A percentile compares a stretch with the other conserved stretches of the same genome.
phyloP scores from a whole-genome alignment of 805 yeast genomes.

The Kuraishia capsulata region DNA sequence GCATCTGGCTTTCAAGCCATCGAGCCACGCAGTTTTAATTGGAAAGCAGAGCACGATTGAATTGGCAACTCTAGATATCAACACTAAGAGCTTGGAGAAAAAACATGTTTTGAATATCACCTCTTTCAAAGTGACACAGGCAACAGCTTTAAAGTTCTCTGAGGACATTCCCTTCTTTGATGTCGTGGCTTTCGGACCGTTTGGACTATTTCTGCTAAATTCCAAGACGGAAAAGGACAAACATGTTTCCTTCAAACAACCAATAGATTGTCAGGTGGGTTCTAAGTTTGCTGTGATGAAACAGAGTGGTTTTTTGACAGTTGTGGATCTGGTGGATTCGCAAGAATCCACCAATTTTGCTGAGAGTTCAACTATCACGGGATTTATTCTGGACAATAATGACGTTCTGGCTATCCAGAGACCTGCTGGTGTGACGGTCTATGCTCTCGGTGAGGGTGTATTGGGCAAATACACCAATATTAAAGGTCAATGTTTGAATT shows the following conservation, averaged over 20 bases:
- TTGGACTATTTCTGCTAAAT: background rate
- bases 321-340: background rate
- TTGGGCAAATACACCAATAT: background rate
- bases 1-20: background rate
- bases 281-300: background rate
- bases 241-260: background rate
- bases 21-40: background rate
- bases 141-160: background rate
- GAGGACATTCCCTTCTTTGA: background rate
- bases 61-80: background rate
- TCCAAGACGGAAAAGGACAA: background rate
- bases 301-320: background rate
- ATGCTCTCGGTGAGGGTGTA: background rate
- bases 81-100: background rate
- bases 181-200: background rate
- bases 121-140: background rate
- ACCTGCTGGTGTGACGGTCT: background rate
- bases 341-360: background rate
- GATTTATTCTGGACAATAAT: background rate
- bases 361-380: background rate
- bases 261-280: background rate
- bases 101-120: background rate
- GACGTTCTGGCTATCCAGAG: background rate
- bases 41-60: background rate
- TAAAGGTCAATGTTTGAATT: background rate